A percentile compares a stretch with the other conserved stretches of the same genome.
Conservation (phyloP, 306 rosid genomes). For the Vigna nakashimae region DNA sequence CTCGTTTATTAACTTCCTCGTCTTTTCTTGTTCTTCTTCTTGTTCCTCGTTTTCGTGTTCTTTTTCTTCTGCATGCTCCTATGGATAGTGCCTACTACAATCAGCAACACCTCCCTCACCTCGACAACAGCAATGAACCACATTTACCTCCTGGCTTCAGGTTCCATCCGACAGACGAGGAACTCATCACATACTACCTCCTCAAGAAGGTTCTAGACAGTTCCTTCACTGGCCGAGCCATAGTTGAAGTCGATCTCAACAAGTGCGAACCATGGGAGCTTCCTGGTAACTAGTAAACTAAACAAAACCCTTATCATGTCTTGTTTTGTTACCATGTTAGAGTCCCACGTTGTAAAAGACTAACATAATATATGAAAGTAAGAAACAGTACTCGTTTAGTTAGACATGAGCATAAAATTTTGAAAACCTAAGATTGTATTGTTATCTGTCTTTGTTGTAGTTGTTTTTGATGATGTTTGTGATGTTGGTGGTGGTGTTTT, state of each 20-base stretch:
- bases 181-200: constrained; percentile 80
- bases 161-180: constrained; percentile 92
- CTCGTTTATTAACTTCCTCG: not conserved
- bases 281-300: constrained; percentile 57
- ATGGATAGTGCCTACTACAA: constrained; percentile 43
- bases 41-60: not conserved
- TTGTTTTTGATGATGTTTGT: not conserved
- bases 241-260: constrained; percentile 89
- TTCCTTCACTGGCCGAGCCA: constrained; percentile 75
- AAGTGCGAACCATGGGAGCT: constrained; percentile 96
- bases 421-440: not conserved
- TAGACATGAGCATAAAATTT: too few relatives aligned
- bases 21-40: not conserved
- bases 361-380: not conserved
- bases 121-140: constrained; percentile 34
- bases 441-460: not conserved
- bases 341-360: not conserved
- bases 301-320: not conserved
- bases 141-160: constrained; percentile 87
- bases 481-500: too few relatives aligned
- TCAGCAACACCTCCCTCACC: not conserved
- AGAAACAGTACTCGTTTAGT: not conserved
- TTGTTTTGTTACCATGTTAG: not conserved
- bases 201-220: constrained; percentile 81
- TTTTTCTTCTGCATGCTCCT: not conserved